Base-by-base conservation (phyloP, 1,284 basidiomycete species). In the Amylostereum chailletii region DNA sequence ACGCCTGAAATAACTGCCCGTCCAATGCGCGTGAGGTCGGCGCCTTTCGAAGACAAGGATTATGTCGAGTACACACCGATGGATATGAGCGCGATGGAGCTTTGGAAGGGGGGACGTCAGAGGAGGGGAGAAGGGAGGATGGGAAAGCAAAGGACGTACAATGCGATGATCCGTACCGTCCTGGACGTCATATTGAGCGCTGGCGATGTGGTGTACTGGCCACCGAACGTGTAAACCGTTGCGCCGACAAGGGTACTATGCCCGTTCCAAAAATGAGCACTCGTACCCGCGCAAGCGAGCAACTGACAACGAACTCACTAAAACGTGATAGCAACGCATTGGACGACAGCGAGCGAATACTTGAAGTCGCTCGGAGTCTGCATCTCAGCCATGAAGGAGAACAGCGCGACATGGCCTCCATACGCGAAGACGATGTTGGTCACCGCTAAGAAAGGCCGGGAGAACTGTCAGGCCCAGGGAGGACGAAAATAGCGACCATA, bases 361-460 rank as follows among this genome's bases (percentile, higher is more conserved):
- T 48, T 48, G 47, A 48, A 48, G 32, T 48, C 47, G n/a, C 11
- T 42, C 5, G 47, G 47, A 7, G 34, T 42, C 11, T 34, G 40
- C 47, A 48, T 48, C 41, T 48, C 47, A 11, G 47, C 34, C 41
- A 34, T 42, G 33, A 48, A 48, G 33, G 47, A 48, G 41, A 48
- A 48, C 26, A 48, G 42, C 11, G 47, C 47, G 41, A 48, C 47
- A 27, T 48, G 47, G 11, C 47, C 47, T 7, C 47, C 47, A 34
- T 43, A 48, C 4, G 47, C 47, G 33, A 48, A 48, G 38, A 47
- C 42, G 46, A 47, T 47, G 31, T 47, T 42, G n/a, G 46, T 47
- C 10, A 47, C 10, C 32, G 42, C 47, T 48, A 42, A 7, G 11
- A 5, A 27, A 10, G 9, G 5, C 40, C 9, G 40, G 8, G 27